Evolutionary conservation across 2,329 filamentous ascomycete genomes (phyloP).

Genomic region (Shiraia bambusicola): DNA sequence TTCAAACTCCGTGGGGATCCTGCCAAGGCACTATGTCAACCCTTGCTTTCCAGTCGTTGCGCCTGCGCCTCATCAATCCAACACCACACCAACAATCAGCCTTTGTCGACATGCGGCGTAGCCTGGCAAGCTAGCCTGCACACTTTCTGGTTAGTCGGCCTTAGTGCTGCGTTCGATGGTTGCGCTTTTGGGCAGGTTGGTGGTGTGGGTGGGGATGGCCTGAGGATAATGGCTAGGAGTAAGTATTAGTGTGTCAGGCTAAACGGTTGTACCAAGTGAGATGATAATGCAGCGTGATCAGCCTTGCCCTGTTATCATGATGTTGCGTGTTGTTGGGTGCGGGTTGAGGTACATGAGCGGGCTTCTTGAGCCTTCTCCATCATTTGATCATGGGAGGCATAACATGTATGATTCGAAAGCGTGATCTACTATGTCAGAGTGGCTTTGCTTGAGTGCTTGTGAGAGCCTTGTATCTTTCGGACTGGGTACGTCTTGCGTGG

Average conservation of each 20-base stretch:
- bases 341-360: no score
- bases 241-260: background rate
- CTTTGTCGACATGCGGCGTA: slow-evolving; percentile 3
- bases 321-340: background rate
- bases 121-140: slow-evolving; percentile 8
- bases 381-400: no score
- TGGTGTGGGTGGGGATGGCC: background rate
- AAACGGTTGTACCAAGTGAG: background rate
- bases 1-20: no score
- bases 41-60: background rate
- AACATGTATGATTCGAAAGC: no score
- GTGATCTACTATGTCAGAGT: no score
- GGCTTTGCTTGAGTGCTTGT: no score
- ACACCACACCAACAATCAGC: slow-evolving; percentile 1
- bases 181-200: slow-evolving; percentile 7
- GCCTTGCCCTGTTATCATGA: background rate
- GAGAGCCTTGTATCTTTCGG: no score
- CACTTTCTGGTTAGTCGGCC: slow-evolving; percentile 6
- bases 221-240: background rate
- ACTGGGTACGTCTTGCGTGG: no score
- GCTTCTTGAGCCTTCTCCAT: no score
- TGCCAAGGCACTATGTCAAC: no score
- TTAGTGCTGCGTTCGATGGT: slow-evolving; percentile 15
- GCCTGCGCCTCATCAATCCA: slow-evolving; percentile 4
- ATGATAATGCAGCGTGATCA: background rate